Conservation (phyloP, 768 basidiomycete species). For the Harrya chromipes region DNA sequence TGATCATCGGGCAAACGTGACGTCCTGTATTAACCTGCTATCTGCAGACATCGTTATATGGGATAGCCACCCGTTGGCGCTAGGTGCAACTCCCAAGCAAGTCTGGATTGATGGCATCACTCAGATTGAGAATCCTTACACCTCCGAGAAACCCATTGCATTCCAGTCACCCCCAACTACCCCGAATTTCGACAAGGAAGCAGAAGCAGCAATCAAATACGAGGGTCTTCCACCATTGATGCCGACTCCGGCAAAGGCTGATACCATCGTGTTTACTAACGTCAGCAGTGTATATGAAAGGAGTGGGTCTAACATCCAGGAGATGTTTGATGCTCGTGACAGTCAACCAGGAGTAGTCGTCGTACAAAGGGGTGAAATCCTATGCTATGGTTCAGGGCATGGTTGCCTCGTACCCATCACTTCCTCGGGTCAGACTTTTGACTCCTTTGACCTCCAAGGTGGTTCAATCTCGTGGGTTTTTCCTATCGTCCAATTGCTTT, state of each 20-base stretch:
- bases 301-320: too few relatives aligned
- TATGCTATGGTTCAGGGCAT: constrained; percentile 41
- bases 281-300: constrained; percentile 48
- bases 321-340: too few relatives aligned
- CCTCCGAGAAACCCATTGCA: constrained; percentile 35
- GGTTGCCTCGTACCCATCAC: too few relatives aligned
- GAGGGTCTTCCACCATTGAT: constrained; percentile 76
- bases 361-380: constrained; percentile 49
- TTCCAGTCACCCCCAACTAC: constrained; percentile 51
- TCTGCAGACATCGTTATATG: constrained; percentile 62
- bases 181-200: constrained; percentile 72
- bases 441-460: constrained; percentile 61
- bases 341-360: constrained; percentile 27
- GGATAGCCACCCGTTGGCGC: constrained; percentile 70
- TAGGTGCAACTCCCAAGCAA: constrained; percentile 71
- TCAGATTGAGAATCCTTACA: constrained; percentile 54
- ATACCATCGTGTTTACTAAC: constrained; percentile 62
- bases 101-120: constrained; percentile 86
- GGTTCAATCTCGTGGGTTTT: constrained; percentile 41
- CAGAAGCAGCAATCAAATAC: constrained; percentile 53
- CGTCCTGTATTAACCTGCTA: background rate
- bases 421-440: too few relatives aligned
- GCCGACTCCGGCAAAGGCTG: constrained; percentile 30
- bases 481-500: too few relatives aligned
- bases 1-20: background rate